These are phyloP conservation scores for Saturnispora ahearnii DNA, from an alignment of 805 yeast genomes.

Conservation along the genomic window DNA sequence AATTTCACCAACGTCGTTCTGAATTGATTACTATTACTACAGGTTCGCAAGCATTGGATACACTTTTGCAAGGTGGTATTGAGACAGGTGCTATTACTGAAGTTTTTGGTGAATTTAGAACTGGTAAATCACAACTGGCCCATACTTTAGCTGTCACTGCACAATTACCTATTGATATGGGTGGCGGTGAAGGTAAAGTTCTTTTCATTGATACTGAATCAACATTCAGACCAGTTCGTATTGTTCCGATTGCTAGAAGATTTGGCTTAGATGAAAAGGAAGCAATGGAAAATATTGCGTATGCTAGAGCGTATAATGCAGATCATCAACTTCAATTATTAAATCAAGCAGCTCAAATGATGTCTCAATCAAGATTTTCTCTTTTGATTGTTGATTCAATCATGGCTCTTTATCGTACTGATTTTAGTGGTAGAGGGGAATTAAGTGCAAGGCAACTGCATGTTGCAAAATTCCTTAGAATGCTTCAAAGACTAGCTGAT, in stretches of 20 bases:
- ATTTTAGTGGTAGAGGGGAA: conserved; percentile 92
- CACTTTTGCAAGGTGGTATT: conserved; percentile 89
- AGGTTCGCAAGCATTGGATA: conserved; percentile 90
- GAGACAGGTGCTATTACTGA: conserved; percentile 97
- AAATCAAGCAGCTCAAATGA: conserved; percentile 88
- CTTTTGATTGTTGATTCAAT: conserved; percentile 91
- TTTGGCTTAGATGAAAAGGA: conserved; percentile 89
- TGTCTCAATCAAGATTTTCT: conserved; percentile 89
- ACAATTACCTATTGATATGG: conserved; percentile 91
- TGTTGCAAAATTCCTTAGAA: conserved; percentile 87
- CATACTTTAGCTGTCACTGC: conserved; percentile 96
- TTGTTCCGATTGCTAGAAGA: conserved; percentile 82
- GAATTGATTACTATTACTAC: conserved; percentile 91
- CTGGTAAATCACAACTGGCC: conserved; percentile 95
- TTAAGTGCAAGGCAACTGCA: conserved; percentile 90
- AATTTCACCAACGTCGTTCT: conserved; percentile 80
- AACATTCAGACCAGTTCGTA: conserved; percentile 86
- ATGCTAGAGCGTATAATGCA: conserved; percentile 94
- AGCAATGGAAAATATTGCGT: conserved; percentile 94
- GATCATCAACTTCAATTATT: conserved; percentile 88
- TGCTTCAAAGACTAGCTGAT: conserved; percentile 87
- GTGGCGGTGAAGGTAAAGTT: conserved; percentile 98
- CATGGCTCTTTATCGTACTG: conserved; percentile 94
- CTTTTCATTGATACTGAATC: conserved; percentile 95
- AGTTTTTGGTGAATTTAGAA: conserved; percentile 93